A percentile compares a stretch with the other conserved stretches of the same genome.
phyloP scores from a whole-genome alignment of 2,329 filamentous ascomycete genomes.

The Colletotrichum tanaceti region DNA sequence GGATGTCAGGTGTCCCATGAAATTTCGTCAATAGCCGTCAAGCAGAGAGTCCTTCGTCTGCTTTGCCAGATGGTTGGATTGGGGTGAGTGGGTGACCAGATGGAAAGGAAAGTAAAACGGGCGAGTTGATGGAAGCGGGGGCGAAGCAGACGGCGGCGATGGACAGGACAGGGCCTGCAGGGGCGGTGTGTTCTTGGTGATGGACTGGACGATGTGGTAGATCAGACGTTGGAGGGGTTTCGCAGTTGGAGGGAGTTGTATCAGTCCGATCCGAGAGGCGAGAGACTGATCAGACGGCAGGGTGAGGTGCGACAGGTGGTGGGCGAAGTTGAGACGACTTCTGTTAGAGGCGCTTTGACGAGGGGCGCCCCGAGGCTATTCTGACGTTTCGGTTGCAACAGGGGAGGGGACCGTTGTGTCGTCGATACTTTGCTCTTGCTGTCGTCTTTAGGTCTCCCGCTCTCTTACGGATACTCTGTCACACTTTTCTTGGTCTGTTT shows the following conservation, averaged over 20 bases:
- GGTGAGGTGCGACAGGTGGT: constrained; percentile 44
- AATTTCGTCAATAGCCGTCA: constrained; percentile 49
- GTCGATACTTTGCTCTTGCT: neutral
- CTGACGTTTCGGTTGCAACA: constrained; percentile 53
- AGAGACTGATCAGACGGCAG: constrained; percentile 46
- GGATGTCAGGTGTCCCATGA: constrained; percentile 55
- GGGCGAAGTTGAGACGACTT: constrained; percentile 56
- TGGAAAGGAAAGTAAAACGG: constrained; percentile 38
- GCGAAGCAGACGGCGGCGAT: constrained; percentile 28
- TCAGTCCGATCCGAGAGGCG: constrained; percentile 42
- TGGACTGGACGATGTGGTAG: constrained; percentile 43
- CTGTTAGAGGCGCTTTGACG: constrained; percentile 59
- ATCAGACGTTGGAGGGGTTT: constrained; percentile 63
- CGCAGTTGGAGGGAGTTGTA: constrained; percentile 47
- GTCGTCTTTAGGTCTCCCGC: neutral
- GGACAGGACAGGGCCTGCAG: constrained; percentile 11
- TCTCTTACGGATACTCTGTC: neutral
- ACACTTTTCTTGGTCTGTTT: neutral
- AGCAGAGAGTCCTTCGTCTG: constrained; percentile 34
- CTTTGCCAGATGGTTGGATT: constrained; percentile 11
- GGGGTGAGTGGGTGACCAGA: constrained; percentile 37
- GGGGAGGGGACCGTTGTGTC: constrained; percentile 43
- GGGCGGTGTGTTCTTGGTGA: constrained; percentile 5
- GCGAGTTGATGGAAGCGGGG: constrained; percentile 40
- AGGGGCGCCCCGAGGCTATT: constrained; percentile 49